These are phyloP conservation scores for Phytophthora tentaculata DNA, from an alignment of 352 stramenopile species.

Conservation along the genomic window DNA sequence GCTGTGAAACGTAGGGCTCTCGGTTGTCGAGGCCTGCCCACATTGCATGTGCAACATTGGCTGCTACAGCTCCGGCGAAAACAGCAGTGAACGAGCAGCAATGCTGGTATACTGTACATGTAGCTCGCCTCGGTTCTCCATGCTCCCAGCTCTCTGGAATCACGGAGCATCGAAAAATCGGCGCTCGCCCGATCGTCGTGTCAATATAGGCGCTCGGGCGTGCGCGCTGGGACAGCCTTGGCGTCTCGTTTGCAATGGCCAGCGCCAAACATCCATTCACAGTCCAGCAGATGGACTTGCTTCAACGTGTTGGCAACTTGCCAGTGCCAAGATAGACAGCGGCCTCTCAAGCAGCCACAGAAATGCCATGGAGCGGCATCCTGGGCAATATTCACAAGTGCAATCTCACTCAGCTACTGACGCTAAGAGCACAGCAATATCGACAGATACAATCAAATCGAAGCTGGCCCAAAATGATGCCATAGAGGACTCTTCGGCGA, in stretches of 20 bases:
- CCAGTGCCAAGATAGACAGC: background rate
- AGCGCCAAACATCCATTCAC: slow-evolving; percentile 21
- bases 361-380: background rate
- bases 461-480: background rate
- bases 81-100: too few species aligned
- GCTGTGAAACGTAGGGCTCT: too few species aligned
- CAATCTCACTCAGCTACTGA: too few species aligned
- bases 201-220: slow-evolving; percentile 27
- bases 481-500: slow-evolving; percentile 17
- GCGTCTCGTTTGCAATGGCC: slow-evolving; percentile 23
- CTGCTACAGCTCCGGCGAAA: background rate
- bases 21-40: too few species aligned
- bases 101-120: too few species aligned
- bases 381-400: background rate
- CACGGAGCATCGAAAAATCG: slow-evolving; percentile 11
- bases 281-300: slow-evolving; percentile 27
- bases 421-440: background rate
- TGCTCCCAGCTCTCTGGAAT: too few species aligned
- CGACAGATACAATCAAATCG: background rate
- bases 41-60: background rate
- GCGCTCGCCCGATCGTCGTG: slow-evolving; percentile 18
- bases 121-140: too few species aligned
- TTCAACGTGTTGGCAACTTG: slow-evolving; percentile 25
- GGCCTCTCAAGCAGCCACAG: slow-evolving; percentile 5
- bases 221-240: slow-evolving; percentile 34